Base-by-base conservation (phyloP, 345 rosid species). In the Boechera retrofracta region DNA sequence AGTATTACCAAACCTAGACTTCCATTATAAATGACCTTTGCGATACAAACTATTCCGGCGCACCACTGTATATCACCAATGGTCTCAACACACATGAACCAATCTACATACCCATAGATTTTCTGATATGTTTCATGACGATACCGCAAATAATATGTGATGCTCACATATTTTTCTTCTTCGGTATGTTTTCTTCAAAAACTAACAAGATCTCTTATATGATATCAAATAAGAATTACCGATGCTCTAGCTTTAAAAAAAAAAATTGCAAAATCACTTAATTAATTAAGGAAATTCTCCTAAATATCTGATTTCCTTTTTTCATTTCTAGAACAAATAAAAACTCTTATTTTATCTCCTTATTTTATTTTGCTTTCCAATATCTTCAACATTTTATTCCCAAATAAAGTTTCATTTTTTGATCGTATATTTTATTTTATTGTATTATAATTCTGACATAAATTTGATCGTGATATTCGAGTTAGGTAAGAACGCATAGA, bases 401-500 rank as follows among this genome's bases (percentile, higher is more conserved):
- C 24, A 47, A n/a, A 47, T 6, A n/a, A 47, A 47, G 13, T 39
- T 39, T 10, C 15, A 4, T 42, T 42, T 42, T 18, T 51, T 36
- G 7, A 1, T 18, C 24, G 1, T 21, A 21, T 21, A 21, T 21
- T 18, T 51, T 7, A 11, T 3, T 16, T 18, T 7, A 4, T 8
- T 21, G 9, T 4, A 4, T 21, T 1, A 18, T 51, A 18, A 5
- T 51, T 51, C 55, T 21, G 21, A 47, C 52, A 47, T 47, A 51
- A 51, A 52, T 52, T 29, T 12, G 10, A 55, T 52, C 33, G 13
- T 38, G 48, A 54, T 38, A 42, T 29, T 54, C 5, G 15, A 64
- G 56, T 73, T 74, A 45, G 78, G 72, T 65, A 74, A 41, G 64
- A 74, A 55, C 15, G 56, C 47, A 42, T 54, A 41, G 36, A 44